Base-by-base conservation (phyloP, 2,329 filamentous ascomycete genomes). In the Fusarium penzigii region DNA sequence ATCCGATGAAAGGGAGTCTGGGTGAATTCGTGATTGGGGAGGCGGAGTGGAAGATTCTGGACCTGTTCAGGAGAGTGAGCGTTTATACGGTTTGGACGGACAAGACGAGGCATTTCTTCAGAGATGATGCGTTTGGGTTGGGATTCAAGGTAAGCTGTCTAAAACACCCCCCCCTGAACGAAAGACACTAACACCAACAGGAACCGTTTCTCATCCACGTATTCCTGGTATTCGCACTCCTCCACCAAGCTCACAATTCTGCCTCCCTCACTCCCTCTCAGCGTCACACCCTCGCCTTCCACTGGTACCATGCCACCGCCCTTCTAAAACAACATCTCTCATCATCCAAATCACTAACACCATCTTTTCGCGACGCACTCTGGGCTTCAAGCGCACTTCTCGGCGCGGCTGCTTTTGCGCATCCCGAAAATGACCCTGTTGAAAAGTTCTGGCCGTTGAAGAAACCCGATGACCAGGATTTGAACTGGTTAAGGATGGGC, bases 401-500 rank as follows among this genome's bases (percentile, higher is more conserved):
- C 3, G 75, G 78, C 8, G 69, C 73, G 17, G 70, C 75, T 1
- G 68, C 75, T 9, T 76, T 81, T 52, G 74, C 74, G 34, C 72
- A 72, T 20, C 64, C 80, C 17, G 75, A 79, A 32, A 69, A 71
- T 1, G 53, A 62, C 1, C 67, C 69, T 0, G 70, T 79, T 0
- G 66, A 76, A 45, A 65, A 79, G 49, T 72, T 78, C 2, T 88
- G 84, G 84, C 84, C 84, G 1, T 68, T 87, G 2, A 77, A 73
- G 38, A 56, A 68, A 2, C 64, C 71, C 0, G 69, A 70, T 1
- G 61, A 44, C 1, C 42, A 68, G 1, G 80, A 85, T 55, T 70
- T 87, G 2, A 74, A 81, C 59, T 88, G 84, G 84, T 63, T 87
- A 2, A 78, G 72, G 45, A 75, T 87, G 64, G 76, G 73, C 51